These are phyloP conservation scores for Aspergillus novoparasiticus DNA, from an alignment of 2,329 filamentous ascomycete species.

Conservation along the genomic window DNA sequence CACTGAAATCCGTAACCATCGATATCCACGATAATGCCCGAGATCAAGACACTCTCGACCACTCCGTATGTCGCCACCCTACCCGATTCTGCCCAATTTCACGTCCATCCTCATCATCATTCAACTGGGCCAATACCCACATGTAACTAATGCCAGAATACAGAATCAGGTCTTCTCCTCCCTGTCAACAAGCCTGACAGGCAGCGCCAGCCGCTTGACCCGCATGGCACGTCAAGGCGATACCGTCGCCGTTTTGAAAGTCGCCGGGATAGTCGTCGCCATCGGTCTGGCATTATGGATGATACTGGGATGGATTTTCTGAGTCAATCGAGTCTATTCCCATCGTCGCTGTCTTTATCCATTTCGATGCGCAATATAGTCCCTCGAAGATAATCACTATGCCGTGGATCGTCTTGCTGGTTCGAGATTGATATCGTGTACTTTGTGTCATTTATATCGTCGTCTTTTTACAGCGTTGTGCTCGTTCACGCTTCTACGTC, in stretches of 20 bases:
- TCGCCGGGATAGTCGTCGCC: constrained; percentile 79
- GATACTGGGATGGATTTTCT: constrained; percentile 64
- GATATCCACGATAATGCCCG: constrained; percentile 98
- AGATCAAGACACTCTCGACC: constrained; percentile 84
- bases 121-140: background rate
- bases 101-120: background rate
- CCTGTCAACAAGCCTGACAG: constrained; percentile 79
- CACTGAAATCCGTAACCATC: constrained; percentile 88
- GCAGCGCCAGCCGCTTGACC: constrained; percentile 77
- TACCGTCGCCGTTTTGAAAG: constrained; percentile 85
- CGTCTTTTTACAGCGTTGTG: background rate
- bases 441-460: background rate
- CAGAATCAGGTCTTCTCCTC: constrained; percentile 89
- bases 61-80: constrained; percentile 64
- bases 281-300: constrained; percentile 77
- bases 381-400: background rate
- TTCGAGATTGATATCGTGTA: constrained; percentile 10
- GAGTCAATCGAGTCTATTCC: background rate
- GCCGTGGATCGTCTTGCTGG: constrained; percentile 14
- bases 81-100: background rate
- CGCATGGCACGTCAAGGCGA: constrained; percentile 92
- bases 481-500: background rate
- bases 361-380: background rate
- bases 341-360: background rate
- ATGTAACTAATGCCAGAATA: background rate